phyloP scores from a whole-genome alignment of 2,329 filamentous ascomycete genomes.

The Aspergillus udagawae region DNA sequence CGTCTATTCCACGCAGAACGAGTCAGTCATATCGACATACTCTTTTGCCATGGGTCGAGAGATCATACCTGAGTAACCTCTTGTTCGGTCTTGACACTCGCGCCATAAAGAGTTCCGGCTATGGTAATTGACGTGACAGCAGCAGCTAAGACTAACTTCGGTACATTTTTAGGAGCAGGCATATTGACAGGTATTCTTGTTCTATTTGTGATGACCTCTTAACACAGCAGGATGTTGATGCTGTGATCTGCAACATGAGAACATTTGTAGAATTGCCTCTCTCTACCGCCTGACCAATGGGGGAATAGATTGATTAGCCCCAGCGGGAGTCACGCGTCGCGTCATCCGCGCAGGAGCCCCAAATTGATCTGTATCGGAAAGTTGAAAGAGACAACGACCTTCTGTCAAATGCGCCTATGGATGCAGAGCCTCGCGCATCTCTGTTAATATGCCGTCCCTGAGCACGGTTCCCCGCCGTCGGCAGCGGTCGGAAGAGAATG shows the following conservation, averaged over 20 bases:
- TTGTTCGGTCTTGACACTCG: slow-evolving; percentile 52
- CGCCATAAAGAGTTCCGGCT: slow-evolving; percentile 57
- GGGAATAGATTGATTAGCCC: slow-evolving; percentile 16
- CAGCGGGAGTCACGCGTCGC: slow-evolving; percentile 22
- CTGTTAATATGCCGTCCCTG: slow-evolving; percentile 25
- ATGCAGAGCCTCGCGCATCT: slow-evolving; percentile 1
- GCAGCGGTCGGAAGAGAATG: slow-evolving; percentile 24
- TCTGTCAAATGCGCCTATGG: slow-evolving; percentile 4
- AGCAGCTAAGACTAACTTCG: slow-evolving; percentile 52
- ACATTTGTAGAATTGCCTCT: slow-evolving; percentile 8
- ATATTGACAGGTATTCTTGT: slow-evolving; percentile 15
- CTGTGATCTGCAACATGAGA: slow-evolving; percentile 1
- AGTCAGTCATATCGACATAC: slow-evolving; percentile 1
- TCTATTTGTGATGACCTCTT: not conserved
- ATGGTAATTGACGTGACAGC: slow-evolving; percentile 55
- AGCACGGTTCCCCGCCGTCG: slow-evolving; percentile 27
- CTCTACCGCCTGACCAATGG: slow-evolving; percentile 22
- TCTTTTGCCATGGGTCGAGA: not conserved
- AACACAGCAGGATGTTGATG: not conserved
- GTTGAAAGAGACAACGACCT: not conserved
- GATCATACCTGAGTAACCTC: slow-evolving; percentile 49
- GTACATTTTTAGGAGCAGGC: slow-evolving; percentile 35
- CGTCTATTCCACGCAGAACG: slow-evolving; percentile 28
- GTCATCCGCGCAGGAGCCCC: slow-evolving; percentile 17
- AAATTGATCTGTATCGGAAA: not conserved